Evolutionary conservation across 1,139 yeast species (phyloP), one percentile per base, ranked within the genome.

Genomic region (Hyphopichia burtonii): DNA sequence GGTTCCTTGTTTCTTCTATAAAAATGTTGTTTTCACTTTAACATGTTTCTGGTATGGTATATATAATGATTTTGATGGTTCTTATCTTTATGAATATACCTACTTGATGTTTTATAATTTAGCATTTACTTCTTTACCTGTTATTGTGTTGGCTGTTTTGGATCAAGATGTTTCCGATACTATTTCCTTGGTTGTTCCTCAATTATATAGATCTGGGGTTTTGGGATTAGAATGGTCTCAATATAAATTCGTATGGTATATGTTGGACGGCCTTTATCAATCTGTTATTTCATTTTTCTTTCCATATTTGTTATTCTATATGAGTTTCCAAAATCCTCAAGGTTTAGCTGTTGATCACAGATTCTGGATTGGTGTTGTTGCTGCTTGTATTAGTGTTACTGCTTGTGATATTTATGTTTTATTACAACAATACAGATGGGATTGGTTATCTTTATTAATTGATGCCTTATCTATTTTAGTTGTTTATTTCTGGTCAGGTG

Each of bases 1-100:
- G 85, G 74, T 80, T 37, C 84, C 85, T 4, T 78, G 82, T 58
- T 80, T 80, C 61, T 80, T 80, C 54, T 80, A 78, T 59, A 80
- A 80, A 56, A 80, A 80, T 55, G 80, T 80, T 38, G 78, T 78
- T 17, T 80, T 78, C 58, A 78, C 83, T 3, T 65, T 80, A 55
- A 78, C 85, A 1, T 70, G 78, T 60, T 79, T 80, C 63, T 80
- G 84, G 83, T 80, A 59, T 50, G 84, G 84, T 40, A 73, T 80
- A 45, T 80, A 66, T 61, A 76, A 63, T 49, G 61, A 78, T 53
- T 80, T 77, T 51, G 86, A 80, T 58, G 86, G 86, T 20, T 71
- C 83, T 1, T 80, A 80, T 52, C 71, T 80, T 48, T 80, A 71
- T 50, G 86, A 80, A 63, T 80, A 74, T 57, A 80, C 86, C 35